phyloP scores from a whole-genome alignment of 345 rosid genomes.

The Camelina laxa region DNA sequence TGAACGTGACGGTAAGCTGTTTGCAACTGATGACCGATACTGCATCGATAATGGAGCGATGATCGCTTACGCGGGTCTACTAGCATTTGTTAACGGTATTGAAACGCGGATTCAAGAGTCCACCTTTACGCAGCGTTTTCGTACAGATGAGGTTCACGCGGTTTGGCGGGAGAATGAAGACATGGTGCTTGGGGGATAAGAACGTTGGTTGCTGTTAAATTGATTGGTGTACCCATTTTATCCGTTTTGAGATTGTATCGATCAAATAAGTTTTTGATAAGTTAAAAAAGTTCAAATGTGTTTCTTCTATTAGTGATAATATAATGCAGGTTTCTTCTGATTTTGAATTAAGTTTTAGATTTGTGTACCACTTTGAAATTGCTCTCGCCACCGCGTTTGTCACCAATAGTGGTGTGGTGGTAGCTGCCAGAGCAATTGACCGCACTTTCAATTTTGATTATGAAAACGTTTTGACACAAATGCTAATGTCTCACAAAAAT shows the following conservation, averaged over 20 bases:
- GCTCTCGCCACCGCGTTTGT: no score
- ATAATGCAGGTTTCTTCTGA: no score
- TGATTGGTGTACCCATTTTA: no score
- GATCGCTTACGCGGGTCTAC: conserved; percentile 96
- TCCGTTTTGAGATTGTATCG: no score
- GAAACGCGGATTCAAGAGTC: conserved; percentile 81
- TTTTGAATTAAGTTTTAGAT: no score
- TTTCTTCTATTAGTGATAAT: no score
- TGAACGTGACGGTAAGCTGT: conserved; percentile 79
- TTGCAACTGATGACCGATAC: conserved; percentile 91
- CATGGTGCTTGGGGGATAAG: conserved; percentile 14
- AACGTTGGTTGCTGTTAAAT: neutral
- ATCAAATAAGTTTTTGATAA: neutral
- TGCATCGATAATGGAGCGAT: conserved; percentile 96
- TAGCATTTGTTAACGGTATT: conserved; percentile 70
- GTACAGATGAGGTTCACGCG: conserved; percentile 94
- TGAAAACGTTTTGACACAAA: no score
- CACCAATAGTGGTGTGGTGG: neutral
- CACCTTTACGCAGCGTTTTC: conserved; percentile 86
- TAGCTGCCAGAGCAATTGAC: neutral
- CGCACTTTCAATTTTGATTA: no score
- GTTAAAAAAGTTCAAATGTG: no score
- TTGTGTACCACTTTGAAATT: no score
- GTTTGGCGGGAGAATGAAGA: conserved; percentile 77
- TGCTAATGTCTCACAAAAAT: no score